Conservation (phyloP, 371 early-diverging fungal species). For the Lichtheimia ornata region DNA sequence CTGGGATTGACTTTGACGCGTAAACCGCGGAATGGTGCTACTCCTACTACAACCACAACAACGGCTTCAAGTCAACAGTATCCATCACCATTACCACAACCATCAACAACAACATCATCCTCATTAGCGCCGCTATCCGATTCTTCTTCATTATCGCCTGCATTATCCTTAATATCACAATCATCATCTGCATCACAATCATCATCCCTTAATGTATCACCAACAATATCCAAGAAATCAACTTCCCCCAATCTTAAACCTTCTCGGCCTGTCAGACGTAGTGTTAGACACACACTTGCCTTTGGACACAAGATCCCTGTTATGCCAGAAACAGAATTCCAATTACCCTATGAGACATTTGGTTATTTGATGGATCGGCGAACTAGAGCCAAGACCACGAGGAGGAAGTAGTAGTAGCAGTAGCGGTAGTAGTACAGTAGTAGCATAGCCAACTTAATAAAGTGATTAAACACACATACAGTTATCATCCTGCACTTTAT, state of each 20-base stretch:
- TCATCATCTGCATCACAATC: conserved; percentile 1
- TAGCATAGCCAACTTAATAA: conserved; percentile 2
- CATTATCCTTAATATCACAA: conserved; percentile 19
- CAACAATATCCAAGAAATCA: conserved; percentile 3
- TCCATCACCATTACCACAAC: background rate
- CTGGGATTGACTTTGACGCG: conserved; percentile 34
- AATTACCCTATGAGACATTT: conserved; percentile 34
- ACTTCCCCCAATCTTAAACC: conserved; percentile 10
- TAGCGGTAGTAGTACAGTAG: conserved; percentile 3
- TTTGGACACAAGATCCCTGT: conserved; percentile 57
- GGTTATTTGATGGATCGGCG: conserved; percentile 27
- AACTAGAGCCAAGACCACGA: background rate
- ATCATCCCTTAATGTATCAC: background rate
- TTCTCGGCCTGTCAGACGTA: background rate
- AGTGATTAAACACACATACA: background rate
- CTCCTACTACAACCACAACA: background rate
- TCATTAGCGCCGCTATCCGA: background rate
- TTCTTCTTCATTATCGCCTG: conserved; percentile 11
- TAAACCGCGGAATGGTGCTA: conserved; percentile 10
- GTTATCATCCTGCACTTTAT: background rate
- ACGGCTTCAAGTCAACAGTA: background rate
- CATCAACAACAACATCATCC: background rate
- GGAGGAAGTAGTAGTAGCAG: background rate
- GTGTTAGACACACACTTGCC: conserved; percentile 35
- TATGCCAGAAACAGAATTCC: conserved; percentile 46